Evolutionary conservation across 225 moss, liverwort and hornwort species (phyloP), one percentile per base, ranked within the genome.

Genomic region (Takakia lepidozioides): DNA sequence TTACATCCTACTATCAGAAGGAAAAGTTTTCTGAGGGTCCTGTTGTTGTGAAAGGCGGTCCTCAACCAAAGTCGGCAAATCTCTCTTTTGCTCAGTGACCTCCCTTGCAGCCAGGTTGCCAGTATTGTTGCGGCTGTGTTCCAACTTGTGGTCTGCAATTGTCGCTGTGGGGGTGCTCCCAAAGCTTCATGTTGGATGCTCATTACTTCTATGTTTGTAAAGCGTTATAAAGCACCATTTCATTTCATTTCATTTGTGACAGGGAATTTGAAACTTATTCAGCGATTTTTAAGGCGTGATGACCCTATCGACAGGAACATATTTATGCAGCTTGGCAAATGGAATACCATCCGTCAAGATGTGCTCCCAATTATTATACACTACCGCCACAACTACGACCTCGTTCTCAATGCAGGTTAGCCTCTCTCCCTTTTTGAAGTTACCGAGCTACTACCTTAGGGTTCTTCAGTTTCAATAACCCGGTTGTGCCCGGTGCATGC

Each of bases 311-410:
- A 52, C 43, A 74, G 98, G 9, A 81, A 85, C 24, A 69, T 98
- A 11, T 98, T 98, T 16, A 75, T 85, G 69, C 87, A 91, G 69
- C 74, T 98, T 25, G 91, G 91, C 27, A 91, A 98, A 55, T 98
- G 98, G 91, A 85, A 85, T 41, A 79, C 83, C 18, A 85, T 98
- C 3, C 87, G 87, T 28, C 82, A 85, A 30, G 91, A 91, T 40
- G 56, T 98, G 16, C 67, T 98, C 9, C 91, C 90, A 5, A 70
- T 87, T 10, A 83, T 98, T 18, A 63, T 73, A 21, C 69, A 68
- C 1, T 91, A 87, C 57, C 71, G 80, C 30, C 58, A 82, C 49
- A 66, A 81, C 25, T 75, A 65, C n/a, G 91, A 91, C 6, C 75
- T 91, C 22, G 98, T 87, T 29, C 85, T 98, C 1, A 81, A 85